Evolutionary conservation across 768 basidiomycete species (phyloP), one percentile per base, ranked within the genome.

Genomic region (Russula emetica): DNA sequence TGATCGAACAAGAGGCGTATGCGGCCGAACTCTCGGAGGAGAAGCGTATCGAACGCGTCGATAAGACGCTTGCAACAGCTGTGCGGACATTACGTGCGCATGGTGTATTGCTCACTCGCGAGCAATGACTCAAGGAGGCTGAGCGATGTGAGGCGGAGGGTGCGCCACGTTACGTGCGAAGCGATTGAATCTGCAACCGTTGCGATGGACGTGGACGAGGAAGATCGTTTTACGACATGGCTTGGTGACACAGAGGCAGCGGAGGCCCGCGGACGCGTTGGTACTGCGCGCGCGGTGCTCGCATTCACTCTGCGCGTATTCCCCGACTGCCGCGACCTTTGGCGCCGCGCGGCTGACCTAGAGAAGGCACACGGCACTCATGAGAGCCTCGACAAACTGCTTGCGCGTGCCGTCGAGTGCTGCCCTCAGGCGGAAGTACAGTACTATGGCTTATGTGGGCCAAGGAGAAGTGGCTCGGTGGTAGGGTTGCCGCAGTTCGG

Each of bases 361-460:
- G 97, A 98, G 72, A 95, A 96, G 76, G 79, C 80, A 1, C 93
- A 95, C 72, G 96, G 97, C 1, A 86, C 88, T 22, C 82, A 87
- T 63, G 88, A 92, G 70, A 85, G 88, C 47, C 80, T 97, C 32
- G 86, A 94, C 71, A 86, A 86, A 1, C 84, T 98, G 4, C 83
- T 98, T 49, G 79, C 79, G 52, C 83, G 88, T 36, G 94, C 96
- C 0, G 93, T 95, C 28, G 81, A 88, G 60, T 87, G 94, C 71
- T 96, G 94, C 70, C 97, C 96, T 0, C 92, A 94, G 69, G 95
- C 94, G 1, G 96, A 98, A 74, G 91, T n/a, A n/a, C n/a, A n/a
- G n/a, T 94, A 0, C 78, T 99, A 6, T 98, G 97, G 97, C 82
- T 98, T 36, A 98, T 98, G 94, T 84, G 88, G 56, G 97, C 96